Percentiles rank a stretch among this genome's conserved stretches.
phyloP scores from a whole-genome alignment of 192 early-diverging fungal species.

The Coemansia sp. region DNA sequence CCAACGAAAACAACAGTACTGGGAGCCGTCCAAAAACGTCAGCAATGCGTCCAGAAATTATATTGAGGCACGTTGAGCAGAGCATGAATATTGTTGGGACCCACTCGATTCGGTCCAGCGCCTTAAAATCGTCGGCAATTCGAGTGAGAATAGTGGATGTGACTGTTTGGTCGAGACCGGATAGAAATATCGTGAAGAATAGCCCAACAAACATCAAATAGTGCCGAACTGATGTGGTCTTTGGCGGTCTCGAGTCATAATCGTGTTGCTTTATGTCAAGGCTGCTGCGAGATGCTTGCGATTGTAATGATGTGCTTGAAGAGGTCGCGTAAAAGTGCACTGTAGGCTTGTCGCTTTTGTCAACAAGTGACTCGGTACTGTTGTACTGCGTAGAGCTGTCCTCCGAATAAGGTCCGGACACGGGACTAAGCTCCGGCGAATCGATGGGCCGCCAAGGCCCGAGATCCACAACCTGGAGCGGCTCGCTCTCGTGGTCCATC shows the following conservation, averaged over 20 bases:
- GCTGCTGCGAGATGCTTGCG: background rate
- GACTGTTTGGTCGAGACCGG: slow-evolving; percentile 83
- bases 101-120: slow-evolving; percentile 76
- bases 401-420: slow-evolving; percentile 1
- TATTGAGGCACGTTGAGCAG: slow-evolving; percentile 66
- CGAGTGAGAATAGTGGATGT: slow-evolving; percentile 75
- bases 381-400: slow-evolving; percentile 5
- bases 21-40: slow-evolving; percentile 68
- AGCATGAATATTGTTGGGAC: slow-evolving; percentile 80
- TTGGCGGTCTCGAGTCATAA: background rate
- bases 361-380: slow-evolving; percentile 28
- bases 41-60: slow-evolving; percentile 82
- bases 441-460: background rate
- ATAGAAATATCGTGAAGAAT: slow-evolving; percentile 71
- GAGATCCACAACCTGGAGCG: slow-evolving; percentile 1
- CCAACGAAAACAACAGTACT: slow-evolving; percentile 45
- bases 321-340: background rate
- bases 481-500: background rate
- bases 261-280: background rate
- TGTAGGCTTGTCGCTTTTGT: background rate
- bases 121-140: slow-evolving; percentile 75
- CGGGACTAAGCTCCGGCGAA: slow-evolving; percentile 8
- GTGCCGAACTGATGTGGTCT: background rate
- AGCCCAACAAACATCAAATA: slow-evolving; percentile 48
- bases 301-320: slow-evolving; percentile 9